These are phyloP conservation scores for Avena eriantha DNA, from an alignment of 176 grass and related monocot species.

Conservation along the genomic window DNA sequence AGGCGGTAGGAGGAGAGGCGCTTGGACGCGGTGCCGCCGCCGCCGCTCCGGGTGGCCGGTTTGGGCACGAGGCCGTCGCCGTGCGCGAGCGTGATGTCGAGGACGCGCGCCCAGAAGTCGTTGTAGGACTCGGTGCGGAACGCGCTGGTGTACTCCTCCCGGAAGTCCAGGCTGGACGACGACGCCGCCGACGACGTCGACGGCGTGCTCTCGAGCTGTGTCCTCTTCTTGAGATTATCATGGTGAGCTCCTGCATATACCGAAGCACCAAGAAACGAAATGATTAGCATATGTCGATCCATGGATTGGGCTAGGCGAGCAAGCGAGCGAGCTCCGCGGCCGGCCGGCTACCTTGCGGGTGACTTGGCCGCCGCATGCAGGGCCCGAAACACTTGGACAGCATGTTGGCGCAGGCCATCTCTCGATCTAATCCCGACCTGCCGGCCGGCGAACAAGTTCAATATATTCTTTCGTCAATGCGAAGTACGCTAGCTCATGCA, in stretches of 20 bases:
- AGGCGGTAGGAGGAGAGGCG: slow-evolving; percentile 70
- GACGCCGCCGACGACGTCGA: slow-evolving; percentile 29
- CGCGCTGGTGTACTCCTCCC: slow-evolving; percentile 88
- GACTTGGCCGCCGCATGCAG: background rate
- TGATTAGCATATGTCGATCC: background rate
- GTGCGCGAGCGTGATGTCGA: slow-evolving; percentile 80
- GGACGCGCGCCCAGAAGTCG: slow-evolving; percentile 93
- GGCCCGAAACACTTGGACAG: slow-evolving; percentile 13
- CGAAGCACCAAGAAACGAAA: background rate
- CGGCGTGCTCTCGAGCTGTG: background rate
- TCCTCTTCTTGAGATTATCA: background rate
- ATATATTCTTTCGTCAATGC: background rate
- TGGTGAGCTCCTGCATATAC: background rate
- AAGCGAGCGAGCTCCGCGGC: background rate
- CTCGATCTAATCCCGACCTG: background rate
- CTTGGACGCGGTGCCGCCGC: slow-evolving; percentile 35
- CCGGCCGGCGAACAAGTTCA: background rate
- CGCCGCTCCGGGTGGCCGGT: background rate
- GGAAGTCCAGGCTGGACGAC: slow-evolving; percentile 63
- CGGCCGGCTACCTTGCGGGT: background rate
- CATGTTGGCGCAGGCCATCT: background rate
- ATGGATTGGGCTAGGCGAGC: background rate
- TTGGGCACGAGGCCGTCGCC: slow-evolving; percentile 60
- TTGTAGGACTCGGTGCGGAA: slow-evolving; percentile 95
- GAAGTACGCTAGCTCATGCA: background rate